phyloP scores from a whole-genome alignment of 2,329 filamentous ascomycete genomes.

The Aspergillus neoniger region DNA sequence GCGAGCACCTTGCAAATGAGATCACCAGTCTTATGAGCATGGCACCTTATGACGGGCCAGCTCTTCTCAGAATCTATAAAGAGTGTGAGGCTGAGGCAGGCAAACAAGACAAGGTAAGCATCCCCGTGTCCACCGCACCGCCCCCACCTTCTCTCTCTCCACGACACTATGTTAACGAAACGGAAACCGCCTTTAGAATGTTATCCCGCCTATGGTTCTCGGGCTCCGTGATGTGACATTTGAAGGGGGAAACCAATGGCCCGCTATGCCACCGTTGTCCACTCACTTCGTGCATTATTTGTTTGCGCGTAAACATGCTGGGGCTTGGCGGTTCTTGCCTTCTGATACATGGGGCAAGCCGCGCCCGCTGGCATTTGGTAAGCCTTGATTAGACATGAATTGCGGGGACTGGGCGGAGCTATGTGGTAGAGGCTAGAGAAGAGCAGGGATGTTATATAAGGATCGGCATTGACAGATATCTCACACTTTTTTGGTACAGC shows the following conservation, averaged over 20 bases:
- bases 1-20: constrained; percentile 1
- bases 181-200: not conserved
- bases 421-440: no score
- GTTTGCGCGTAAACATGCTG: constrained; percentile 2
- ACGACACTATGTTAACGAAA: not conserved
- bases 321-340: constrained; percentile 9
- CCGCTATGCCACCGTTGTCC: not conserved
- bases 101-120: constrained; percentile 4
- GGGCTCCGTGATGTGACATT: constrained; percentile 4
- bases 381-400: no score
- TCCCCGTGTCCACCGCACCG: no score
- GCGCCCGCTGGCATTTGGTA: not conserved
- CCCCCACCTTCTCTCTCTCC: no score
- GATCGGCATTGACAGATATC: no score
- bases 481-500: no score
- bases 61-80: not conserved
- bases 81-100: constrained; percentile 3
- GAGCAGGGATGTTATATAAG: no score
- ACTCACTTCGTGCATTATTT: not conserved
- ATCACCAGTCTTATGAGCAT: not conserved
- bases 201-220: constrained; percentile 1
- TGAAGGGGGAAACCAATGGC: constrained; percentile 9
- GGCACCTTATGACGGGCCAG: not conserved
- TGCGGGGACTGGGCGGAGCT: no score
- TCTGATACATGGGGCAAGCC: constrained; percentile 5